Conservation (phyloP, 345 rosid species). For the Ceriops zippeliana region DNA sequence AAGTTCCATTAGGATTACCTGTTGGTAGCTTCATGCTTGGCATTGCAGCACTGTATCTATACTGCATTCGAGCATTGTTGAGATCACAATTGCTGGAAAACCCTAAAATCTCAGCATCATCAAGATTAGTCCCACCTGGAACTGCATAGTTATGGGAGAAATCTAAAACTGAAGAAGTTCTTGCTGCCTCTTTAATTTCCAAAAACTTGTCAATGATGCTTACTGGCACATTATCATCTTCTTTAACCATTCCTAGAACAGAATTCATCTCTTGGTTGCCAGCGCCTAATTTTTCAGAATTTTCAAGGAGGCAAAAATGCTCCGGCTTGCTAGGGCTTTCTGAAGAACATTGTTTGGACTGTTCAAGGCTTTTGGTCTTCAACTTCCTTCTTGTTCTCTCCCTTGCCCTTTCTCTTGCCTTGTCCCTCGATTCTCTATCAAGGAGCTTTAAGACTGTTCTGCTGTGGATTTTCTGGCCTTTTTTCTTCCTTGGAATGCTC, state of each 20-base stretch:
- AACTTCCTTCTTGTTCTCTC: conserved; percentile 57
- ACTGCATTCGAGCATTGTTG: conserved; percentile 14
- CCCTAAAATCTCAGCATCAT: conserved; percentile 21
- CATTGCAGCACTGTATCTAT: conserved; percentile 18
- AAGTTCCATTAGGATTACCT: conserved; percentile 30
- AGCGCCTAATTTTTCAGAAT: conserved; percentile 18
- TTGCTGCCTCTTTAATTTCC: conserved; percentile 25
- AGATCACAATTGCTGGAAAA: conserved; percentile 27
- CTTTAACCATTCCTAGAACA: conserved; percentile 23
- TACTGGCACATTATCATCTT: conserved; percentile 12
- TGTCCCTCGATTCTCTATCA: conserved; percentile 48
- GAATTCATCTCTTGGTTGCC: conserved; percentile 19
- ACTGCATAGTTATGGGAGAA: conserved; percentile 22
- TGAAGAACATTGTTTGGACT: conserved; percentile 18
- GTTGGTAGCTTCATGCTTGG: conserved; percentile 26
- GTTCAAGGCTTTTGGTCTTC: conserved; percentile 34
- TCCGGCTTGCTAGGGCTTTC: conserved; percentile 33
- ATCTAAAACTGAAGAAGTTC: conserved; percentile 24
- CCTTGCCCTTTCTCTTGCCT: conserved; percentile 67
- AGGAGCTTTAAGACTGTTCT: conserved; percentile 17
- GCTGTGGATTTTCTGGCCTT: conserved; percentile 12
- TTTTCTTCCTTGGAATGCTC: conserved; percentile 12
- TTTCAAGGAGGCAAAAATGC: conserved; percentile 19
- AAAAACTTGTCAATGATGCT: conserved; percentile 54
- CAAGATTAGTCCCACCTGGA: conserved; percentile 19